Percentiles rank a stretch among this genome's conserved stretches.
Conservation (phyloP, 2,329 filamentous ascomycete genomes). For the Aspergillus ruber region DNA sequence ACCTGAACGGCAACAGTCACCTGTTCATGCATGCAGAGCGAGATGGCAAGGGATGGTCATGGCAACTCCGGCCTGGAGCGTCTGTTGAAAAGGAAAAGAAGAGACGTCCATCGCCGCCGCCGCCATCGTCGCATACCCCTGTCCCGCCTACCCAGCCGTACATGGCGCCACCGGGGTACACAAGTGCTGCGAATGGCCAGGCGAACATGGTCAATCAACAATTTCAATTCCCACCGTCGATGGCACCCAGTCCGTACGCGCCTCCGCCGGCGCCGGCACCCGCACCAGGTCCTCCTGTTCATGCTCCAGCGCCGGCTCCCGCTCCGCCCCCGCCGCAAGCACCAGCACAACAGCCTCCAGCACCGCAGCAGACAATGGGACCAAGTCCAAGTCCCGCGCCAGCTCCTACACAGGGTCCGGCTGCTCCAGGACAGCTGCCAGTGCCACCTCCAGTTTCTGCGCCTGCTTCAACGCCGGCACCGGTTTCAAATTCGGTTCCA, state of each 20-base stretch:
- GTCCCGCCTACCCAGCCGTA: slow-evolving; percentile 25
- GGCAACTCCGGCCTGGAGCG: slow-evolving; percentile 54
- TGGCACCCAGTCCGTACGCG: slow-evolving; percentile 28
- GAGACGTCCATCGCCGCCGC: slow-evolving; percentile 42
- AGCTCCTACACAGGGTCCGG: neutral
- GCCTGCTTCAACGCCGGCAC: neutral
- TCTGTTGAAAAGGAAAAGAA: slow-evolving; percentile 55
- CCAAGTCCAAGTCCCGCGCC: slow-evolving; percentile 3
- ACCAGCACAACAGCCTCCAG: neutral
- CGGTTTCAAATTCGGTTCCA: slow-evolving; percentile 5
- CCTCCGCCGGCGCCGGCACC: slow-evolving; percentile 9
- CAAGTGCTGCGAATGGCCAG: slow-evolving; percentile 21
- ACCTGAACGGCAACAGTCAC: slow-evolving; percentile 52
- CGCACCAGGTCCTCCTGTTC: slow-evolving; percentile 18
- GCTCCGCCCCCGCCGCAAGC: neutral
- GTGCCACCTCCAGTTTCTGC: slow-evolving; percentile 14
- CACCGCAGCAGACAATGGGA: neutral
- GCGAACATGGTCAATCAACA: slow-evolving; percentile 28
- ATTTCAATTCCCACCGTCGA: slow-evolving; percentile 33
- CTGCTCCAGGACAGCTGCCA: slow-evolving; percentile 1
- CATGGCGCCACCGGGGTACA: slow-evolving; percentile 30
- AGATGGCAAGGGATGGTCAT: slow-evolving; percentile 58
- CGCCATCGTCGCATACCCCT: slow-evolving; percentile 26
- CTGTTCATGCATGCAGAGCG: slow-evolving; percentile 56
- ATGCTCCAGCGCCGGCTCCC: slow-evolving; percentile 9